Base-by-base conservation (phyloP, 768 basidiomycete species). In the Auriscalpium vulgare region DNA sequence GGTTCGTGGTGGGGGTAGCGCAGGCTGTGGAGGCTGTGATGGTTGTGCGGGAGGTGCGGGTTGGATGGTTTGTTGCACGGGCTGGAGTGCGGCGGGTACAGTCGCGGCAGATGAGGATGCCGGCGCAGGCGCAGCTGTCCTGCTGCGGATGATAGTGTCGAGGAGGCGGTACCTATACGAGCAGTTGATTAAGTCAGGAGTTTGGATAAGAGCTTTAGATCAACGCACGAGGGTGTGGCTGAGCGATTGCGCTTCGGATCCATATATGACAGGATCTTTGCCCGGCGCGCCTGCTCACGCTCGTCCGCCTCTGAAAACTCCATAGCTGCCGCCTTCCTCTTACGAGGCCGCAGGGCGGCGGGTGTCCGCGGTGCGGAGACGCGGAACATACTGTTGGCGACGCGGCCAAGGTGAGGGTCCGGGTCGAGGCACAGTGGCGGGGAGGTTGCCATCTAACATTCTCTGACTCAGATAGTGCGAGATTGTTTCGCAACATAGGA, bases 251-350 rank as follows among this genome's bases (percentile, higher is more conserved):
- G 71, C 72, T 60, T 77, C 10, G 88, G 87, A 51, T 81, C 81
- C 88, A 89, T 88, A 71, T 84, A 88, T 54, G 87, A 80, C 74
- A 88, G 78, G 54, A 93, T 81, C 75, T 89, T 88, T 19, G 78
- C 73, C 51, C 84, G 78, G 48, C 86, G 81, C 34, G 80, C 83
- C 67, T 82, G 88, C 62, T 89, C 86, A 4, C 80, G 78, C 58
- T 89, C 88, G 54, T 89, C 86, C 55, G 88, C 86, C 61, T 88
- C 88, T 8, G 59, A 40, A 2, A 81, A 81, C 43, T 88, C 85
- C 63, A 84, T 70, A 3, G 77, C 81, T 6, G 79, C 75, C 38
- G 85, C 84, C 67, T 91, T 92, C 17, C 89, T 79, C 59, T 91
- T 92, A 58, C 55, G 53, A 16, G 59, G 61, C 6, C 61, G 54